Evolutionary conservation across 2,329 filamentous ascomycete species (phyloP), one percentile per base, ranked within the genome.

Genomic region (Sphaerulina populicola): DNA sequence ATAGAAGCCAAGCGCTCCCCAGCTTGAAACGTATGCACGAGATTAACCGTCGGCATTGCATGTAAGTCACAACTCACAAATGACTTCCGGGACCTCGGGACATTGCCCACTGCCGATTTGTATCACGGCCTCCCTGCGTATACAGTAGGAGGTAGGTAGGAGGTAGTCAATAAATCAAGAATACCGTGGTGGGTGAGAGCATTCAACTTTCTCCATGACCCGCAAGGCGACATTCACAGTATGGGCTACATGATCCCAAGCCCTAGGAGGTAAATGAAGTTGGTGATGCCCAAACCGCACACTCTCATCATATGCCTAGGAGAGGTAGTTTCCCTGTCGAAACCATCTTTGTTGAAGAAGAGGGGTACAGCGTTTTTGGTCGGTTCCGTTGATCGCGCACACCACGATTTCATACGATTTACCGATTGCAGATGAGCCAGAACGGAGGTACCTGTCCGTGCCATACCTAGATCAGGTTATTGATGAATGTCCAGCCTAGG

Each of bases 381-480:
- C 37, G 44, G 9, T 46, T 46, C 44, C 31, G 31, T 15, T 14
- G 44, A 14, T 35, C 46, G 46, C 46, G 46, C 46, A 48, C 30
- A 44, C n/a, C 18, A 31, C 46, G 46, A 48, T 48, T 41, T 31
- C 38, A 12, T 35, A 35, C 8, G 31, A 35, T 8, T 8, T 35
- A 10, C 31, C 31, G 31, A 35, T 35, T 11, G 31, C 31, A 35
- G 31, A 35, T 7, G 5, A 35, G 31, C 31, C 8, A 35, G 12
- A n/a, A n/a, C 31, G 31, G 23, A 27, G 23, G 23, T 27, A 27
- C 23, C 23, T 27, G 23, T 27, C 23, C 23, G 23, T 3, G 23
- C 6, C 23, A 18, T 18, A 18, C n/a, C n/a, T n/a, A n/a, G n/a
- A n/a, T n/a, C n/a, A 27, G 6, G 23, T 27, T 7, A 7, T 27